Evolutionary conservation across 2,329 filamentous ascomycete species (phyloP).

Genomic region (Arthrobotrys megalospora): DNA sequence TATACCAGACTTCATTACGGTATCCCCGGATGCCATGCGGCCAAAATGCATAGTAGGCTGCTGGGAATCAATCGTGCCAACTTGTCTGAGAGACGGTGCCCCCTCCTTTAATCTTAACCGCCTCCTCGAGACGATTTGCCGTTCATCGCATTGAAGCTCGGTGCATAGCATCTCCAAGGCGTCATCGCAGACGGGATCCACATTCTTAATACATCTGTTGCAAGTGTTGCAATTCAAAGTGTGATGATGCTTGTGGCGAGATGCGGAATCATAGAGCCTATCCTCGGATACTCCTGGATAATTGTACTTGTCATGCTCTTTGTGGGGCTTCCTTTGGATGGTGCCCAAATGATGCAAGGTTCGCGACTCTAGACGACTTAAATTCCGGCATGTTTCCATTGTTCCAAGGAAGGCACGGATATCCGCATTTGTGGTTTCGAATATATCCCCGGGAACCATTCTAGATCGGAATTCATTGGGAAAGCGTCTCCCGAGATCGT

Average conservation of each 20-base stretch:
- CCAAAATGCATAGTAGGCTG: conserved; percentile 66
- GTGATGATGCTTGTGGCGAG: conserved; percentile 64
- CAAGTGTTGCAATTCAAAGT: neutral
- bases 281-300: conserved; percentile 54
- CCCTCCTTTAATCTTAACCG: neutral
- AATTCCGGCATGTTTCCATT: conserved; percentile 35
- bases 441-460: conserved; percentile 34
- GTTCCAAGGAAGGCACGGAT: conserved; percentile 62
- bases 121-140: neutral
- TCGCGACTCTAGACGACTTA: conserved; percentile 7
- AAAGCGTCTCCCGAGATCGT: conserved; percentile 65
- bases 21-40: conserved; percentile 66
- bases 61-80: neutral
- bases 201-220: neutral
- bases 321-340: neutral
- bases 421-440: conserved; percentile 62
- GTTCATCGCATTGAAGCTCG: conserved; percentile 4
- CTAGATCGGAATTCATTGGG: conserved; percentile 63
- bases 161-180: neutral
- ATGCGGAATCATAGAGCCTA: conserved; percentile 60
- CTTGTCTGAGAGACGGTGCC: no score
- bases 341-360: neutral
- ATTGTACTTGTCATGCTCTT: neutral
- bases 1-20: conserved; percentile 54
- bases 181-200: neutral